phyloP scores from a whole-genome alignment of 169 alveolate species.

The Cryptosporidium andersoni region DNA sequence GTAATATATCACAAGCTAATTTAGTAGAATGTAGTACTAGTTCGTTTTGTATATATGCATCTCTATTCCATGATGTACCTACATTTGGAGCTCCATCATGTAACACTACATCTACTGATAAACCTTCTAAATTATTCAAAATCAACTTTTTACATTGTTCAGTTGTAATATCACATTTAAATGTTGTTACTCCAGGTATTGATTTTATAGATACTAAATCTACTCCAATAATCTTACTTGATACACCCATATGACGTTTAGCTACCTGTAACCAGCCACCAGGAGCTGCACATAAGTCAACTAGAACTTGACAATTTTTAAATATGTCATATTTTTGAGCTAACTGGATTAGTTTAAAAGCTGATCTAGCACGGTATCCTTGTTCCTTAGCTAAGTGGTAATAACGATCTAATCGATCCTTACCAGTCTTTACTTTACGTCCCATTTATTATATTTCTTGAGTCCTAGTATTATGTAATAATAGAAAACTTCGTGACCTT shows the following conservation, averaged over 20 bases:
- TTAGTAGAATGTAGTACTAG: conserved; percentile 92
- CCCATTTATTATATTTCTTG: conserved; percentile 81
- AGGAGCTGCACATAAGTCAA: conserved; percentile 99
- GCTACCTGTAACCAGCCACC: conserved; percentile 99
- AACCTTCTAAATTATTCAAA: conserved; percentile 78
- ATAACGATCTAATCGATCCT: conserved; percentile 92
- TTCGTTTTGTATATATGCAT: conserved; percentile 96
- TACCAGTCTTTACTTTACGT: conserved; percentile 86
- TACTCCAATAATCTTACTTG: conserved; percentile 94
- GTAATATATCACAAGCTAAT: conserved; percentile 89
- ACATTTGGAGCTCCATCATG: conserved; percentile 99
- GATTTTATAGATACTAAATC: conserved; percentile 97
- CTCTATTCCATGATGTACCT: conserved; percentile 97
- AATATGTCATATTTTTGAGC: conserved; percentile 92
- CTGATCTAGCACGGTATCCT: conserved; percentile 98
- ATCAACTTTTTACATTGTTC: conserved; percentile 75
- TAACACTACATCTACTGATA: conserved; percentile 95
- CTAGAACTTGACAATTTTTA: conserved; percentile 79
- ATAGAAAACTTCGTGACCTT: too few species aligned
- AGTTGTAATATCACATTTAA: conserved; percentile 94
- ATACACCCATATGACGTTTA: conserved; percentile 90
- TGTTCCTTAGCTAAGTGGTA: conserved; percentile 97
- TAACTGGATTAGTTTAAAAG: conserved; percentile 96
- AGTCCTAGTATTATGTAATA: too few species aligned
- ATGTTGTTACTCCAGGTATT: conserved; percentile 93